Base-by-base conservation (phyloP, 768 basidiomycete genomes). In the Amanita pallidorosea region DNA sequence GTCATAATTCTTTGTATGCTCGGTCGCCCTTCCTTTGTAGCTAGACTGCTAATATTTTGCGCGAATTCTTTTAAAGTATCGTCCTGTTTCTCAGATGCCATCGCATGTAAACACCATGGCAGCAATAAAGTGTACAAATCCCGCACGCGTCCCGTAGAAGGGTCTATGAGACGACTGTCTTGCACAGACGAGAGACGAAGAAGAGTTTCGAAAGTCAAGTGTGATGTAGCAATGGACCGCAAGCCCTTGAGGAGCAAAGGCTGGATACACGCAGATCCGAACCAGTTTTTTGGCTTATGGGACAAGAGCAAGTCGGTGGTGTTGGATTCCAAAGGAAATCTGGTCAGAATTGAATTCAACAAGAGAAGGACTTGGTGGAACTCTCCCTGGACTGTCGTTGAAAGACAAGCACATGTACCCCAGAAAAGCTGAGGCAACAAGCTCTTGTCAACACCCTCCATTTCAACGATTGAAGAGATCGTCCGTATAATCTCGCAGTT, bases 21-120 rank as follows among this genome's bases (percentile, higher is more conserved):
- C n/a, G 78, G 74, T 25, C 82, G 76, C 23, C 80, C 82, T 56
- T 90, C 85, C 44, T 69, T 63, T 36, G 79, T 79, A 2, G 94
- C 93, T 15, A 96, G 72, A 9, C 61, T 65, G 25, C 81, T 79
- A 33, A 97, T 77, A 55, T 85, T 78, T 47, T 78, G 72, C 1
- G 91, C 86, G 61, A 94, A 87, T 18, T 72, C 74, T 50, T 78
- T 77, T 38, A 94, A 65, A 11, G 72, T 62, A 33, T 75, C 75
- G 54, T 86, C 82, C 27, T 74, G 64, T 23, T 68, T 68, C 43
- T 86, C 87, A 17, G 71, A 67, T 27, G 77, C 66, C 81, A 92
- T 88, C 6, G 84, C 82, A 48, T 85, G 81, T 23, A 96, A 66
- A 64, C 88, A 93, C 84, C 87, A 92, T 0, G 93, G 91, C n/a